phyloP scores from a whole-genome alignment of 164 flowering plant species.

The Stephania yunnanensis region DNA sequence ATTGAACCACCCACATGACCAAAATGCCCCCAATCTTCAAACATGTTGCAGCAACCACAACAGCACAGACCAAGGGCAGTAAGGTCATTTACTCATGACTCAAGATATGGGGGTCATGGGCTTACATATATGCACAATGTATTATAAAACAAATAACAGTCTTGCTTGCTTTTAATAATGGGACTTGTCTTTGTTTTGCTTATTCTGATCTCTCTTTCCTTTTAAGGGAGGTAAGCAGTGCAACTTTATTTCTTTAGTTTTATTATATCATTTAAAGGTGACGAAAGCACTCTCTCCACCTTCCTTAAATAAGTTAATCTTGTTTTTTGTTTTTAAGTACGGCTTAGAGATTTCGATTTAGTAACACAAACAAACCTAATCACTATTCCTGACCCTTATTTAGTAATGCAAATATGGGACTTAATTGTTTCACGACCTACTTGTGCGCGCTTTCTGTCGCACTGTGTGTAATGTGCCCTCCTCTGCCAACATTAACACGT shows the following conservation, averaged over 20 bases:
- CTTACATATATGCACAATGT: too few relatives aligned
- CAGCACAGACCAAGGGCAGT: neutral
- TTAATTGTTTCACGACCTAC: neutral
- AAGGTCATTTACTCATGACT: neutral
- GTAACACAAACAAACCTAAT: neutral
- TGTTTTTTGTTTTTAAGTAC: neutral
- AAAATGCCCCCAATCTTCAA: neutral
- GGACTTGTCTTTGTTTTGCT: neutral
- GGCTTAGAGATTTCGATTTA: neutral
- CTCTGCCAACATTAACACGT: neutral
- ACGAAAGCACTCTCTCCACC: constrained; percentile 11
- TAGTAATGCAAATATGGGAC: neutral
- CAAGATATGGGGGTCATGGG: neutral
- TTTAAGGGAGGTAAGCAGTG: constrained; percentile 14
- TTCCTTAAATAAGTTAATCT: neutral
- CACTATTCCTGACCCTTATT: neutral
- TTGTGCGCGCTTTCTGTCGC: neutral
- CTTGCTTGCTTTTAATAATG: neutral
- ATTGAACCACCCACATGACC: neutral
- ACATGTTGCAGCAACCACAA: neutral
- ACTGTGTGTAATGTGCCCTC: neutral
- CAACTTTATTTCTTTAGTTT: neutral
- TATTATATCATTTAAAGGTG: constrained; percentile 7
- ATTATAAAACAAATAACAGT: neutral
- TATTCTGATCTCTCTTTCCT: constrained; percentile 11